phyloP scores from a whole-genome alignment of 2,329 filamentous ascomycete genomes.

The Escovopsis weberi region DNA sequence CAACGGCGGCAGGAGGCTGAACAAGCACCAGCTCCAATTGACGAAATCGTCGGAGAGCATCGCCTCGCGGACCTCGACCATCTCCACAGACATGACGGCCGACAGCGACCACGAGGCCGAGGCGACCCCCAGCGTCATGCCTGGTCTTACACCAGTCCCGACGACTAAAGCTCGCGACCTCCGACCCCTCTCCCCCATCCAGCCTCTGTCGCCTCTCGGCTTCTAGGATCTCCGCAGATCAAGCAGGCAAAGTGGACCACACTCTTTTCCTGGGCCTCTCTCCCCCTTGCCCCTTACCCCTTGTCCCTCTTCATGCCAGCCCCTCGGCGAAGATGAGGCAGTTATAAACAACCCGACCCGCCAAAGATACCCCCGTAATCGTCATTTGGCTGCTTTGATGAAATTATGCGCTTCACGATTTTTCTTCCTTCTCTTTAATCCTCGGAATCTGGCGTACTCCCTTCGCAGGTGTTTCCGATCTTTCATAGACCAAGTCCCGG shows the following conservation, averaged over 20 bases:
- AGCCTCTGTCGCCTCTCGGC: conserved; percentile 48
- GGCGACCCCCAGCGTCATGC: neutral
- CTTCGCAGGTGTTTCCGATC: neutral
- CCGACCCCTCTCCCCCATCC: conserved; percentile 48
- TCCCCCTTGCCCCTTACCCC: too few species aligned
- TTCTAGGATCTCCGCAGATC: conserved; percentile 23
- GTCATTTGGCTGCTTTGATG: conserved; percentile 14
- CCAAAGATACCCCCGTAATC: conserved; percentile 7
- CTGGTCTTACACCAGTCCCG: conserved; percentile 10
- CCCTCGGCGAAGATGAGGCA: too few species aligned
- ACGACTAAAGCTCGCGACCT: conserved; percentile 22
- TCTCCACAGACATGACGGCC: conserved; percentile 32
- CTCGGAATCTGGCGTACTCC: conserved; percentile 4
- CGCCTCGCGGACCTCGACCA: conserved; percentile 26
- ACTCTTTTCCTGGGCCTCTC: too few species aligned
- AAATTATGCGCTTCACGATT: conserved; percentile 21
- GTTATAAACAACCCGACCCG: neutral
- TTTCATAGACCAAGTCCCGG: neutral
- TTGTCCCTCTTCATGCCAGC: too few species aligned
- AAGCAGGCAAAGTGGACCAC: neutral
- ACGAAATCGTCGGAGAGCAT: conserved; percentile 30
- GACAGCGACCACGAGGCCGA: conserved; percentile 21
- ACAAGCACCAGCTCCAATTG: conserved; percentile 28
- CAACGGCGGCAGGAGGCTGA: conserved; percentile 15
- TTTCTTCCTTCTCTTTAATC: conserved; percentile 4